Percentiles rank a stretch among this genome's conserved stretches.
Evolutionary conservation across 306 rosid species (phyloP).

Genomic region (Sicyos baderoa): DNA sequence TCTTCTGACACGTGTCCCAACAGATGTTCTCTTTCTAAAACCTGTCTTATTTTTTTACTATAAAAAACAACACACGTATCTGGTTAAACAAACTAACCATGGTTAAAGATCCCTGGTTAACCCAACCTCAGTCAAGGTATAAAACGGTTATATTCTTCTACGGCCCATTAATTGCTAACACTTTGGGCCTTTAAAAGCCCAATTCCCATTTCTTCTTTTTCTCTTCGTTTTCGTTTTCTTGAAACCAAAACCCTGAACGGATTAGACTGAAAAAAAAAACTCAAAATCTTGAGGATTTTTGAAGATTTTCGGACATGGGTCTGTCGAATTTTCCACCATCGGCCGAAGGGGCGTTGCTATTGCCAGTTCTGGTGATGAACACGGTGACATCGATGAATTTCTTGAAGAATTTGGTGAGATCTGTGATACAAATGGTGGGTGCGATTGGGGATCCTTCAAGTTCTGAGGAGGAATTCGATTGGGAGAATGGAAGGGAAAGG

Average conservation of each 20-base stretch:
- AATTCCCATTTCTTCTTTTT: neutral
- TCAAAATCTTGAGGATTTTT: too few species aligned
- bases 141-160: neutral
- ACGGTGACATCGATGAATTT: constrained; percentile 42
- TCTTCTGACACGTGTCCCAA: too few species aligned
- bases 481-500: constrained; percentile 30
- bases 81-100: constrained; percentile 17
- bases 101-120: too few species aligned
- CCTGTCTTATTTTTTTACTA: too few species aligned
- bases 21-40: too few species aligned
- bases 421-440: constrained; percentile 39
- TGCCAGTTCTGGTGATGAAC: constrained; percentile 58
- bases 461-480: constrained; percentile 30
- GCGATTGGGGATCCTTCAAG: neutral
- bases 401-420: constrained; percentile 57
- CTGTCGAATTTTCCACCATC: constrained; percentile 48
- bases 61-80: too few species aligned
- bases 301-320: constrained; percentile 39
- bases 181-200: neutral
- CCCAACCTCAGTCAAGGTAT: too few species aligned
- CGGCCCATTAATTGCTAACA: neutral
- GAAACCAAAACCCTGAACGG: neutral
- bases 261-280: neutral
- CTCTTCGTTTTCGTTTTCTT: constrained; percentile 1
- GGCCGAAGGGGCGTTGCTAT: constrained; percentile 28